Base-by-base conservation (phyloP, 371 early-diverging fungal genomes). In the Mucor irregularis region DNA sequence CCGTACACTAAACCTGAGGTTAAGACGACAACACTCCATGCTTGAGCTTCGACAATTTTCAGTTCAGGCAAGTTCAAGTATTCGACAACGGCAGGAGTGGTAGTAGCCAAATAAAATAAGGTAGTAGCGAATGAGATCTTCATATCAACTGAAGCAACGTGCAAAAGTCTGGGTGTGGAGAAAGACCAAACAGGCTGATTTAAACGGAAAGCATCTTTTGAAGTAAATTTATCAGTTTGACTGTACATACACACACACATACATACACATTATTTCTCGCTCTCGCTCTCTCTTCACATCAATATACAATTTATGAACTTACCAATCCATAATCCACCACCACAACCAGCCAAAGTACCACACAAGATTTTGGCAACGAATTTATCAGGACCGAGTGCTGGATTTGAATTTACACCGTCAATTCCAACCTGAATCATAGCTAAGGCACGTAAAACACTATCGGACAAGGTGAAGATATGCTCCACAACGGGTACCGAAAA, bases 261-360 rank as follows among this genome's bases (percentile, higher is more conserved):
- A 49, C 2, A n/a, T 17, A 38, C 16, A 5, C 19, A n/a, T n/a
- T 24, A 19, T 11, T 7, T 40, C n/a, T 31, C n/a, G n/a, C n/a
- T n/a, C n/a, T n/a, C n/a, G n/a, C 33, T 25, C 26, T 30, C 21
- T 30, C 30, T n/a, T 46, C 29, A n/a, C n/a, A 34, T 34, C 8
- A n/a, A 35, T 1, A 35, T 35, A 35, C 16, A 1, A 24, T 16
- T 44, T 16, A 17, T 42, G n/a, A 24, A 34, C 0, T 56, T 65
- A 70, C 76, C 76, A 30, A 73, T 76, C 81, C 77, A 81, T 51
- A 81, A 60, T 5, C 79, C 79, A 30, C 84, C 82, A 38, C 84
- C 84, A 30, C 77, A 76, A 3, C 84, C 84, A 16, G 73, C 66
- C 29, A 84, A 61, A 13, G 76, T 75, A 10, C 84, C 84, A 52